Conservation (phyloP, 495 filamentous ascomycete genomes). For the Endocarpon pusillum region DNA sequence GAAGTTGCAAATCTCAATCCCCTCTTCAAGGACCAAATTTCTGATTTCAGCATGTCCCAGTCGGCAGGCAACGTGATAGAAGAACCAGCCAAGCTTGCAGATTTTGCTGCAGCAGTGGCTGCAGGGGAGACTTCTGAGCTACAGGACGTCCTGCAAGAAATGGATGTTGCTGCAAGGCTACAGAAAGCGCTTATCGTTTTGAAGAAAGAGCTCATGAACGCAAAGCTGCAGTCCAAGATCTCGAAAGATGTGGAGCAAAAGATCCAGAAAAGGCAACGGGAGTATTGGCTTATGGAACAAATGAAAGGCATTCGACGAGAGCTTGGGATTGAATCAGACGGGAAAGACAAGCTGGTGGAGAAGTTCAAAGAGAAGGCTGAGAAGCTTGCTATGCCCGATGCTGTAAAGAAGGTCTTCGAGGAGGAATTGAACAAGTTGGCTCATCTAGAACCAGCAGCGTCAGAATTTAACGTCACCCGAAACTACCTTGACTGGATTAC, state of each 20-base stretch:
- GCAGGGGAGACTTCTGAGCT: slow-evolving; percentile 79
- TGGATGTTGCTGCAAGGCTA: slow-evolving; percentile 80
- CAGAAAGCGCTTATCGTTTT: slow-evolving; percentile 78
- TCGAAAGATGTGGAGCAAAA: slow-evolving; percentile 95
- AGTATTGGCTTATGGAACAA: slow-evolving; percentile 99
- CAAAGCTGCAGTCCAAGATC: slow-evolving; percentile 91
- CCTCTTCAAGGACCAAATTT: slow-evolving; percentile 95
- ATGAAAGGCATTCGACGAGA: slow-evolving; percentile 98
- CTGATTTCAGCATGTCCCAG: slow-evolving; percentile 88
- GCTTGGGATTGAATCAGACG: slow-evolving; percentile 89
- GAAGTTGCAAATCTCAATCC: slow-evolving; percentile 85
- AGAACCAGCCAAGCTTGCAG: slow-evolving; percentile 85
- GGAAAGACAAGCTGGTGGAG: slow-evolving; percentile 94
- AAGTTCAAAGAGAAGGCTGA: slow-evolving; percentile 90
- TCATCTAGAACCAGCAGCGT: slow-evolving; percentile 85
- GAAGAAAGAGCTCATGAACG: slow-evolving; percentile 97
- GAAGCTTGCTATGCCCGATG: slow-evolving; percentile 92
- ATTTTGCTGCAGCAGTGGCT: slow-evolving; percentile 92
- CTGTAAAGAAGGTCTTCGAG: slow-evolving; percentile 91
- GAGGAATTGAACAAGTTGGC: slow-evolving; percentile 95
- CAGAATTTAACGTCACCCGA: slow-evolving; percentile 97
- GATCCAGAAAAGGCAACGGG: slow-evolving; percentile 92
- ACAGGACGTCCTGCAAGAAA: slow-evolving; percentile 77
- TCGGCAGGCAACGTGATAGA: slow-evolving; percentile 87
- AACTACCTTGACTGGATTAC: slow-evolving; percentile 99